Evolutionary conservation across 108 stramenopile species (phyloP).

Genomic region (Cylindrotheca closterium): DNA sequence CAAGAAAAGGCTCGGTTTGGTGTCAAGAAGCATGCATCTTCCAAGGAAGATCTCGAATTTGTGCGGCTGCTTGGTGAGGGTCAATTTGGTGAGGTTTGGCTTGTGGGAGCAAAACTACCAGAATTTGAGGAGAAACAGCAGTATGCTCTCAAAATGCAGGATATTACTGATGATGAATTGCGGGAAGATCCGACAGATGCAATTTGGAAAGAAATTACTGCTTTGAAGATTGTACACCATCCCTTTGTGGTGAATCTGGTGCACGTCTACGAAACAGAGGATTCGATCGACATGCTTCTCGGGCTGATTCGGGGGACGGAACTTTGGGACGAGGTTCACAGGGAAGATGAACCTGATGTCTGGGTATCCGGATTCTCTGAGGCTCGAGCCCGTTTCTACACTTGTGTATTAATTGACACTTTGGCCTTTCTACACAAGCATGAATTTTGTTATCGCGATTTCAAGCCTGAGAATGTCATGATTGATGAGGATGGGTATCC

Average conservation of each 20-base stretch:
- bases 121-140: conserved; percentile 33
- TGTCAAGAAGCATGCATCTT: conserved; percentile 18
- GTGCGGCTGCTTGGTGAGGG: conserved; percentile 65
- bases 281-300: conserved; percentile 66
- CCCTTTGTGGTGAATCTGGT: conserved; percentile 91
- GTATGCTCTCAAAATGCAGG: conserved; percentile 88
- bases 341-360: conserved; percentile 39
- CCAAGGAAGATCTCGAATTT: conserved; percentile 42
- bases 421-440: conserved; percentile 88
- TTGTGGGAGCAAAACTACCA: conserved; percentile 40
- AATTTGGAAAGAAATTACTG: conserved; percentile 72
- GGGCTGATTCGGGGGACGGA: conserved; percentile 83
- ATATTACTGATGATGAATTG: conserved; percentile 69
- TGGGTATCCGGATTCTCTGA: conserved; percentile 64
- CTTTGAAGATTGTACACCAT: conserved; percentile 78
- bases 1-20: conserved; percentile 9
- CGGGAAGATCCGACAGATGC: conserved; percentile 77
- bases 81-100: conserved; percentile 79
- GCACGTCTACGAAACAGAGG: conserved; percentile 74
- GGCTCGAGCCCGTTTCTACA: conserved; percentile 52
- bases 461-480: conserved; percentile 86
- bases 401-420: conserved; percentile 70
- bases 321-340: conserved; percentile 73
- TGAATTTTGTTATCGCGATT: conserved; percentile 87
- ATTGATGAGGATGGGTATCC: conserved; percentile 72